Conservation (phyloP, 108 stramenopile species). For the Pseudonitzschia pungens region DNA sequence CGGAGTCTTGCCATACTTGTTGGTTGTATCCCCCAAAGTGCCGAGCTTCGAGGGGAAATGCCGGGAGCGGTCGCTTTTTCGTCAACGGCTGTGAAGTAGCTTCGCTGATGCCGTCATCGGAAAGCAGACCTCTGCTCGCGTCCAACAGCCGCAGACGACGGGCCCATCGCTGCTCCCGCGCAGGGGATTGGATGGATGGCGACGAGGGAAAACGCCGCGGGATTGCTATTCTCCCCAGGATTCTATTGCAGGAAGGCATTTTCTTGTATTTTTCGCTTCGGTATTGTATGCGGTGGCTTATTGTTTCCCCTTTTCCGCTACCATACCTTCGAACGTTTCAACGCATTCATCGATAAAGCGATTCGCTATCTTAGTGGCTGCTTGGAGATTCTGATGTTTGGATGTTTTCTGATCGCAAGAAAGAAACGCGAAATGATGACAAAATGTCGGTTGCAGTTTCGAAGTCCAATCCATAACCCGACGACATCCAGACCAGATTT, state of each 20-base stretch:
- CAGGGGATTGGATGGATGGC: not conserved
- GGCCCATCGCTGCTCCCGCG: slow-evolving; percentile 1
- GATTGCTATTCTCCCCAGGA: not conserved
- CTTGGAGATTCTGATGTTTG: too few relatives aligned
- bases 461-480: too few relatives aligned
- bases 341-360: too few relatives aligned
- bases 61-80: slow-evolving; percentile 23
- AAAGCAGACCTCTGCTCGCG: slow-evolving; percentile 22
- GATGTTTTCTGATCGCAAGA: too few relatives aligned
- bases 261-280: not conserved
- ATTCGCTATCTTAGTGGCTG: too few relatives aligned
- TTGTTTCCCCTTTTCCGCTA: not conserved
- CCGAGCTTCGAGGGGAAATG: slow-evolving; percentile 27
- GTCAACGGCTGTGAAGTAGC: not conserved
- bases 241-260: not conserved
- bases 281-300: not conserved
- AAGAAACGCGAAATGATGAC: too few relatives aligned
- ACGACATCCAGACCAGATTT: too few relatives aligned
- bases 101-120: not conserved
- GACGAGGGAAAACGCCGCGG: slow-evolving; percentile 12
- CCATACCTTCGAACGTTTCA: too few relatives aligned
- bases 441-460: too few relatives aligned
- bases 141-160: slow-evolving; percentile 29
- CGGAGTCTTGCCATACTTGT: not conserved
- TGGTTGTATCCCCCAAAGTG: slow-evolving; percentile 13